Conservation (phyloP, 805 yeast species). For the Blastobotrys muscicola region DNA sequence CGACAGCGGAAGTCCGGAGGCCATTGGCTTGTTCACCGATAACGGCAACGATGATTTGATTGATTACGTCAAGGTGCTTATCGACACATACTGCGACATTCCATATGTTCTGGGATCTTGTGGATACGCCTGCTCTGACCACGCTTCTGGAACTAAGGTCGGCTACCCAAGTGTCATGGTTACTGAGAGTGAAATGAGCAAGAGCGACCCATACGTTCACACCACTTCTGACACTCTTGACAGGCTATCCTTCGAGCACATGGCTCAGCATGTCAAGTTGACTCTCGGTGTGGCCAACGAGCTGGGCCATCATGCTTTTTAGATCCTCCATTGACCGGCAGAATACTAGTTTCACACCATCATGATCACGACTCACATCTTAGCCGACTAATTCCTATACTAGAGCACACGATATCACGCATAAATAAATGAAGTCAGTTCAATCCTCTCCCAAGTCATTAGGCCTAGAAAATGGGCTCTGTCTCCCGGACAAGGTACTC, state of each 20-base stretch:
- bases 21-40: conserved; percentile 75
- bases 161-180: conserved; percentile 84
- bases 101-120: conserved; percentile 68
- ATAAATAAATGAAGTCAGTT: too few species aligned
- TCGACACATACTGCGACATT: conserved; percentile 54
- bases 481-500: conserved; percentile 70
- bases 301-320: conserved; percentile 33
- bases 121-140: conserved; percentile 93
- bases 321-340: background rate
- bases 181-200: conserved; percentile 62
- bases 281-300: conserved; percentile 68
- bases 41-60: conserved; percentile 48
- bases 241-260: conserved; percentile 64
- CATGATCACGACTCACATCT: background rate
- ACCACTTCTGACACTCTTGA: conserved; percentile 73
- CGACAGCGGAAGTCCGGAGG: conserved; percentile 45
- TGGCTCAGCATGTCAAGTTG: conserved; percentile 71
- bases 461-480: conserved; percentile 24
- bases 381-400: background rate
- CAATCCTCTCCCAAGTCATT: too few species aligned
- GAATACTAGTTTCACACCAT: too few species aligned
- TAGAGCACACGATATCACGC: background rate
- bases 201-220: conserved; percentile 64
- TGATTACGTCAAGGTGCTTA: conserved; percentile 50
- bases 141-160: conserved; percentile 69